Evolutionary conservation across 352 stramenopile genomes (phyloP), one percentile per base, ranked within the genome.

Genomic region (Pythium periplocum): DNA sequence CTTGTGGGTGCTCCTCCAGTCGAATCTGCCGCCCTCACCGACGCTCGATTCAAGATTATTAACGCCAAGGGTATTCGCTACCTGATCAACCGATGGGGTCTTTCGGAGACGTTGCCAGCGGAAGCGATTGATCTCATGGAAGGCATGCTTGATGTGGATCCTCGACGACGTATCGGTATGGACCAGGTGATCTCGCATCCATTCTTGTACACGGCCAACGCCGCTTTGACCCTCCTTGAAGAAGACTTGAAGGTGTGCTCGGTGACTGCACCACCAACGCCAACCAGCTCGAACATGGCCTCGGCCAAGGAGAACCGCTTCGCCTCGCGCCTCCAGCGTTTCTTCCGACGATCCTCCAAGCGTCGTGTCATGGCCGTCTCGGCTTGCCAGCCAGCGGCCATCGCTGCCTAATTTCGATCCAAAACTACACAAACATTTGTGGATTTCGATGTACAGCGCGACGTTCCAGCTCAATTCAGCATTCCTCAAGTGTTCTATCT

Each of bases 41-140:
- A 88, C 53, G 73, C 78, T n/a, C 68, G 75, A 42, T 88, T 87
- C 54, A 69, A 79, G 17, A 67, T 89, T 39, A 87, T 87, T 45
- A 64, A 61, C 10, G 70, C 62, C 44, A 75, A 86, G 53, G 75
- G 80, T 26, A 58, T 88, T 38, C 64, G 70, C 50, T 71, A 80
- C 46, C 67, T 91, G 17, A 74, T 87, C 47, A 67, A 83, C 40
- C 75, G 75, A 44, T 90, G 80, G 80, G 77, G 75, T 1, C 74
- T 90, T 42, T 85, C 77, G 12, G 51, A 80, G 48, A 69, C 71
- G 26, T 53, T 90, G 7, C 66, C 80, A 45, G 32, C 66, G 10
- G 54, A 69, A 37, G 71, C 77, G 2, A 75, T 90, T 66, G 71
- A 88, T 64, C 69, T 90, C 41, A 44, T 90, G 9, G 64, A 75